Conservation (phyloP, 75 land plant genomes). For the Sequoia sempervirens region DNA sequence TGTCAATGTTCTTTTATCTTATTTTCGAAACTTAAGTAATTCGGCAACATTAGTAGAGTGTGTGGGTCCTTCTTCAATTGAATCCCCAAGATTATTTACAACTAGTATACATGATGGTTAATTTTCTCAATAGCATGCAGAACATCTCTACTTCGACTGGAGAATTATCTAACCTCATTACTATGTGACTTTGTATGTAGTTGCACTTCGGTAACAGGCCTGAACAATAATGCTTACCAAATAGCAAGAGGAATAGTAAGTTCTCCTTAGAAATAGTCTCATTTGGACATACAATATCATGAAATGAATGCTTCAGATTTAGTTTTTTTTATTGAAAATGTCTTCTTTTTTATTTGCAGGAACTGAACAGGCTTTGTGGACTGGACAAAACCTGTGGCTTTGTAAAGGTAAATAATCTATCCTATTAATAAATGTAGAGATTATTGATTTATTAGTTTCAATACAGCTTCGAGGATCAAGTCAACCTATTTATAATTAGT, state of each 20-base stretch:
- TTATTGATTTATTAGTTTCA: not conserved
- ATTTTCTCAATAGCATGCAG: not conserved
- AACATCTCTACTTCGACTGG: not conserved
- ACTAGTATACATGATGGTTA: not conserved
- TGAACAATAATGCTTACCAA: constrained; percentile 96
- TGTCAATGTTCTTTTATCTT: too few species aligned
- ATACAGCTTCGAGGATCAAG: not conserved
- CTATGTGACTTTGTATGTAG: constrained; percentile 34
- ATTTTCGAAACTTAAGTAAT: too few species aligned
- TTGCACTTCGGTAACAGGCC: constrained; percentile 71
- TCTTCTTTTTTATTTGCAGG: constrained; percentile 32
- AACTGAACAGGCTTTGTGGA: constrained; percentile 62
- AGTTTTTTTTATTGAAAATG: not conserved
- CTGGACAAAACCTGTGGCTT: constrained; percentile 72
- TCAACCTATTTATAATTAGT: too few species aligned
- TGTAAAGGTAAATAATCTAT: constrained; percentile 52
- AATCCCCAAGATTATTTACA: too few species aligned
- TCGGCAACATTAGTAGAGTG: too few species aligned
- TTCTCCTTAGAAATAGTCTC: not conserved
- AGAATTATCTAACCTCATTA: not conserved
- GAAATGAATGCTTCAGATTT: not conserved
- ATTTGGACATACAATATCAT: not conserved
- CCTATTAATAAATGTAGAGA: not conserved
- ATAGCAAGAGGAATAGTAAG: constrained; percentile 81
- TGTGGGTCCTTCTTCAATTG: too few species aligned